Conservation (phyloP, 2,329 filamentous ascomycete species). For the Teratosphaeria zuluensis region DNA sequence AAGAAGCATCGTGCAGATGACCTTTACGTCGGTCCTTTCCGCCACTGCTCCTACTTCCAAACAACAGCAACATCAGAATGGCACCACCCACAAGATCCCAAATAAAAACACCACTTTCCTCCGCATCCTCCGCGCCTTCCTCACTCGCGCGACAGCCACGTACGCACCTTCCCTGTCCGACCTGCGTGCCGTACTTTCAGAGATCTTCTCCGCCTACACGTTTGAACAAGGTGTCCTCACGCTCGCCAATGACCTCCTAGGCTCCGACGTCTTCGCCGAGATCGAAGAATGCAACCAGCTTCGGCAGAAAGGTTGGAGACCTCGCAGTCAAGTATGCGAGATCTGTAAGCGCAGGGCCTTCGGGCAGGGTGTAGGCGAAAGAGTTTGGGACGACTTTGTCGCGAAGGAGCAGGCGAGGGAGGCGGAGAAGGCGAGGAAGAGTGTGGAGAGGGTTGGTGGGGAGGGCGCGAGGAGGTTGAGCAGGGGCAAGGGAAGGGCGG, state of each 20-base stretch:
- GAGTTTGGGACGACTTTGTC: constrained; percentile 77
- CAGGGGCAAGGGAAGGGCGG: constrained; percentile 44
- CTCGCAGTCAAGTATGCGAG: constrained; percentile 78
- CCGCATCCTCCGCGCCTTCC: constrained; percentile 77
- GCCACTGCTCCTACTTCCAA: constrained; percentile 50
- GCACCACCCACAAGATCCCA: not conserved
- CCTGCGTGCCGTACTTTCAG: constrained; percentile 70
- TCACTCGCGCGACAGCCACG: constrained; percentile 62
- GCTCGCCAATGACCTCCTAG: constrained; percentile 76
- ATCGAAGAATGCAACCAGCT: constrained; percentile 66
- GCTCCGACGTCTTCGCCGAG: constrained; percentile 78
- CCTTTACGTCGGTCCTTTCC: constrained; percentile 76
- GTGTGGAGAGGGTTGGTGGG: constrained; percentile 26
- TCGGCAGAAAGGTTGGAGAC: constrained; percentile 79
- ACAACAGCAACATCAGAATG: constrained; percentile 25
- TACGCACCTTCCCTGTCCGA: constrained; percentile 81
- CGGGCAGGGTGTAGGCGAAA: constrained; percentile 73
- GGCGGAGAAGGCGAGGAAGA: constrained; percentile 32
- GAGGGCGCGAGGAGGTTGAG: constrained; percentile 28
- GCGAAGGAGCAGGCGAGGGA: constrained; percentile 40
- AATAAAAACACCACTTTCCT: constrained; percentile 64
- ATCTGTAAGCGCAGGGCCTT: constrained; percentile 73
- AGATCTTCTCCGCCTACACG: constrained; percentile 89
- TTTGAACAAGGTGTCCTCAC: constrained; percentile 86
- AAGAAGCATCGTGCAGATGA: constrained; percentile 74